Evolutionary conservation across 2,329 filamentous ascomycete species (phyloP).

Genomic region (Hymenoscyphus salicellus): DNA sequence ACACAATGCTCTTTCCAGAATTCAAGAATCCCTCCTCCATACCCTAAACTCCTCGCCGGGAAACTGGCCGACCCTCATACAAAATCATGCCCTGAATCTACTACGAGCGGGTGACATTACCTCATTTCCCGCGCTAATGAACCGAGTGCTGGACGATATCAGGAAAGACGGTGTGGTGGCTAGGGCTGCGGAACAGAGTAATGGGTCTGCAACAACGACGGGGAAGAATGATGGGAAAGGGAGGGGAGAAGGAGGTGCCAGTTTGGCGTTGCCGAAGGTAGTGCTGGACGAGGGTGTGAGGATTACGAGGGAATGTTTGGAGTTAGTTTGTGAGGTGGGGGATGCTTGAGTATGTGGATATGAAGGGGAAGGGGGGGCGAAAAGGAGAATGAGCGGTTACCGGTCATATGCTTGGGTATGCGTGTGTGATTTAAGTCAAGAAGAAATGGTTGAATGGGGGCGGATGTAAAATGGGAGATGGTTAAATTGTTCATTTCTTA

Average conservation of each 20-base stretch:
- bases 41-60: conserved; percentile 55
- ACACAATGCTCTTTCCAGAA: conserved; percentile 42
- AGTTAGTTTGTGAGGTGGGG: conserved; percentile 39
- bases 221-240: conserved; percentile 13
- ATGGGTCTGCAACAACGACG: conserved; percentile 29
- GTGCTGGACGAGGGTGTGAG: conserved; percentile 63
- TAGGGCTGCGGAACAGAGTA: conserved; percentile 1
- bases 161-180: conserved; percentile 24
- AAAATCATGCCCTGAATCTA: conserved; percentile 57
- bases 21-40: conserved; percentile 63
- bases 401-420: neutral
- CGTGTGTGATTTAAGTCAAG: neutral
- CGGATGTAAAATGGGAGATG: neutral
- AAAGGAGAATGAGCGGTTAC: neutral
- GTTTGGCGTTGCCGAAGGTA: conserved; percentile 54
- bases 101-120: conserved; percentile 58
- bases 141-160: conserved; percentile 60
- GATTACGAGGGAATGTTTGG: conserved; percentile 57
- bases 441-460: neutral
- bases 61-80: conserved; percentile 62
- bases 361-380: neutral
- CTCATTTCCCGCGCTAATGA: conserved; percentile 60
- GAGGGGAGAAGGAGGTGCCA: conserved; percentile 27
- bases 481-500: neutral
- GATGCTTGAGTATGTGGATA: neutral